Percentiles rank a stretch among this genome's conserved stretches.
phyloP scores from a whole-genome alignment of 495 filamentous ascomycete genomes.

The Neurospora pannonica region DNA sequence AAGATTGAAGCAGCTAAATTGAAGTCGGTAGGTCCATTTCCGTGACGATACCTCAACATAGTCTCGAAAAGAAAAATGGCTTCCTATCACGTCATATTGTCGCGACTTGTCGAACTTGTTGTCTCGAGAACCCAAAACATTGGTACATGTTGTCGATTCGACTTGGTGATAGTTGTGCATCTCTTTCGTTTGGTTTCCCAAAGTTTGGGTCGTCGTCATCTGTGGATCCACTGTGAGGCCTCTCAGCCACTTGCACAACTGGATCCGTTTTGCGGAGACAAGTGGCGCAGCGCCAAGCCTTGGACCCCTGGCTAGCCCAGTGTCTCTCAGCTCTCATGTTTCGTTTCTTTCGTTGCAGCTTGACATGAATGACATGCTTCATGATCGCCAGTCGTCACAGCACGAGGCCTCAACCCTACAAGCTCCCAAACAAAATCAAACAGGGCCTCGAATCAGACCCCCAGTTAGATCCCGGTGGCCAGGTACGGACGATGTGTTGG shows the following conservation, averaged over 20 bases:
- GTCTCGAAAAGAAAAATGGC: too few species aligned
- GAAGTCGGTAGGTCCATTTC: background rate
- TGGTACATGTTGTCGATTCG: background rate
- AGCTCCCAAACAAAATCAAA: background rate
- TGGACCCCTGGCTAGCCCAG: background rate
- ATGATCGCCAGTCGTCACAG: background rate
- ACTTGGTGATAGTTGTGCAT: background rate
- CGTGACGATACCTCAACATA: too few species aligned
- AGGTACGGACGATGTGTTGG: background rate
- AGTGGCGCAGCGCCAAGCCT: background rate
- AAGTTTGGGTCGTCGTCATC: background rate
- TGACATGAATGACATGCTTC: background rate
- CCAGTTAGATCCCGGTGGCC: background rate
- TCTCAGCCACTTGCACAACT: background rate
- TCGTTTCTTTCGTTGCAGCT: background rate
- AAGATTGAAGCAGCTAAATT: background rate
- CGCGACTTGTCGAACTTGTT: background rate
- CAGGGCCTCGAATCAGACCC: background rate
- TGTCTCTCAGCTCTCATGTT: background rate
- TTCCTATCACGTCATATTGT: background rate
- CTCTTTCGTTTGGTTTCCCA: background rate
- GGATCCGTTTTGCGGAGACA: background rate
- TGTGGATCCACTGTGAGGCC: background rate
- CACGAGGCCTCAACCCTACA: background rate
- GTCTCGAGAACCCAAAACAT: background rate